phyloP scores from a whole-genome alignment of 352 stramenopile species.

The Lagenidium sp. region DNA sequence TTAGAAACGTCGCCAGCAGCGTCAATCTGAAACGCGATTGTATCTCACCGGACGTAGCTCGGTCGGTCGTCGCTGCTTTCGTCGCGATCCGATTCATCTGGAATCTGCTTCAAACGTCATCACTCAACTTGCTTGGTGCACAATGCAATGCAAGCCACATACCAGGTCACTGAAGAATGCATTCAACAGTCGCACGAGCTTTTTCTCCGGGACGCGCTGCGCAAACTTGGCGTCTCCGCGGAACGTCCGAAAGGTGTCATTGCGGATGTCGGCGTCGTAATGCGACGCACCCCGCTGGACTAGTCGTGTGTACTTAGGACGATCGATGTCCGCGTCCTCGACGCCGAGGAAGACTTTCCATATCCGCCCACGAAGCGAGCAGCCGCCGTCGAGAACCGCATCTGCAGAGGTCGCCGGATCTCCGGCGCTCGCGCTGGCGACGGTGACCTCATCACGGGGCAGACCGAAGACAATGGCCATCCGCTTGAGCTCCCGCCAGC shows the following conservation, averaged over 20 bases:
- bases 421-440: too few relatives aligned
- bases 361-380: constrained; percentile 72
- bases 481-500: constrained; percentile 74
- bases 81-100: too few relatives aligned
- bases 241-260: constrained; percentile 91
- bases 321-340: constrained; percentile 37
- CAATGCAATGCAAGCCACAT: background rate
- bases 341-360: constrained; percentile 88
- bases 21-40: too few relatives aligned
- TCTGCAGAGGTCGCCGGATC: background rate
- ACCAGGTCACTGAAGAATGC: constrained; percentile 87
- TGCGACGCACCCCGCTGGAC: constrained; percentile 65
- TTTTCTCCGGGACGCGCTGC: constrained; percentile 83
- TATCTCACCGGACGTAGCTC: constrained; percentile 3
- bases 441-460: constrained; percentile 30
- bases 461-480: constrained; percentile 77
- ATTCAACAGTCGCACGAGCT: constrained; percentile 87
- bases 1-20: too few relatives aligned
- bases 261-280: constrained; percentile 84
- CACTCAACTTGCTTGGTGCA: too few relatives aligned
- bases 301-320: constrained; percentile 55
- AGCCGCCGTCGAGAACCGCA: constrained; percentile 9
- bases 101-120: too few relatives aligned
- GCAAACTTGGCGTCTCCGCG: constrained; percentile 82
- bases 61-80: too few relatives aligned